A percentile compares a stretch with the other conserved stretches of the same genome.
These are phyloP conservation scores for Cryphonectria naterciae DNA, from an alignment of 2,329 filamentous ascomycete species.

Conservation along the genomic window DNA sequence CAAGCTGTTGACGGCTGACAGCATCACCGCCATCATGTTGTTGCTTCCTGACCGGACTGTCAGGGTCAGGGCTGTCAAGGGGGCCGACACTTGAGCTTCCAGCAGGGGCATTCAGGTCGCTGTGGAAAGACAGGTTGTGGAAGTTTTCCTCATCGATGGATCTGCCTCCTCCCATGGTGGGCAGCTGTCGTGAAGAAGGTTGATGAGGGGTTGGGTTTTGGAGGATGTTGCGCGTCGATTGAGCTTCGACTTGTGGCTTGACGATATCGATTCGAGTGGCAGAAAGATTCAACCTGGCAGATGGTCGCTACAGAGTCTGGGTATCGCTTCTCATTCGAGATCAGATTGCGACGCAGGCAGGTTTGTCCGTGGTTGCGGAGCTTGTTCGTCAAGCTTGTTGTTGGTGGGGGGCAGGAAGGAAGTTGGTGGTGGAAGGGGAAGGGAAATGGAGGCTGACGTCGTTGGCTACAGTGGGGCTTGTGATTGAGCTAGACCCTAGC, in stretches of 20 bases:
- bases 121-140: constrained; percentile 79
- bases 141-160: constrained; percentile 70
- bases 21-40: constrained; percentile 48
- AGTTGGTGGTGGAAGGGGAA: constrained; percentile 2
- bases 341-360: background rate
- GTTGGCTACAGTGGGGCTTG: constrained; percentile 9
- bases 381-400: background rate
- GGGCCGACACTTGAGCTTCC: constrained; percentile 37
- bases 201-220: constrained; percentile 1
- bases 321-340: background rate
- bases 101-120: constrained; percentile 56
- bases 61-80: constrained; percentile 22
- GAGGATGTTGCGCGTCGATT: background rate
- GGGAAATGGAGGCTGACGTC: constrained; percentile 11
- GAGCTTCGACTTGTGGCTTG: background rate
- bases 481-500: constrained; percentile 8
- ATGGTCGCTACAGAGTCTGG: background rate
- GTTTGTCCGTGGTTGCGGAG: background rate
- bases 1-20: constrained; percentile 55
- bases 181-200: constrained; percentile 14
- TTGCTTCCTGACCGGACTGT: constrained; percentile 40
- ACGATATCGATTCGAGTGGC: background rate
- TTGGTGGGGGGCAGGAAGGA: background rate
- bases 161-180: constrained; percentile 37
- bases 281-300: background rate